These are phyloP conservation scores for Gorgonomyces haynaldii DNA, from an alignment of 192 early-diverging fungal species.

Conservation along the genomic window DNA sequence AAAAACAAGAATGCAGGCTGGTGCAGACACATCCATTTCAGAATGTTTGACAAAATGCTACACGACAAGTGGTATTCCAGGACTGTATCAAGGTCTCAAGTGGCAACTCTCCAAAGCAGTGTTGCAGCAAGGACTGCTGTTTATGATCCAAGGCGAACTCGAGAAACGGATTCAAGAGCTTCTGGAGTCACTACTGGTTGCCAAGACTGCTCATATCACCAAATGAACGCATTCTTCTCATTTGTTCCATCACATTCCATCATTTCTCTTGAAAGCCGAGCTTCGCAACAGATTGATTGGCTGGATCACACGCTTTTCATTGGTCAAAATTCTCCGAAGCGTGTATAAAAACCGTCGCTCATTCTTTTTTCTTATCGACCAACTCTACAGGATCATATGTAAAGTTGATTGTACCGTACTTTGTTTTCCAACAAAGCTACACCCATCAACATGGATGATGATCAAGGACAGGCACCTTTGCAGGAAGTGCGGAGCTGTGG, in stretches of 20 bases:
- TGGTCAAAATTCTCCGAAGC: not conserved
- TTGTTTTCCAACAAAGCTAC: slow-evolving; percentile 25
- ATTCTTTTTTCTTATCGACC: slow-evolving; percentile 5
- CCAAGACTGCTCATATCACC: too few relatives aligned
- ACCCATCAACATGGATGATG: slow-evolving; percentile 23
- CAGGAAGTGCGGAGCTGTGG: slow-evolving; percentile 5
- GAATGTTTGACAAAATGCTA: slow-evolving; percentile 60
- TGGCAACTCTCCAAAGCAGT: slow-evolving; percentile 85
- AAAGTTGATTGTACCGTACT: slow-evolving; percentile 16
- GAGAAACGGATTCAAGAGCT: not conserved
- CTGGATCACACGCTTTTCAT: not conserved
- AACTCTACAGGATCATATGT: slow-evolving; percentile 16
- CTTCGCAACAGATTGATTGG: not conserved
- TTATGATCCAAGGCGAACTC: slow-evolving; percentile 77
- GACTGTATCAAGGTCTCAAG: slow-evolving; percentile 58
- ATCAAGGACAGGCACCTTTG: slow-evolving; percentile 11
- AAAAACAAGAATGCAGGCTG: slow-evolving; percentile 69
- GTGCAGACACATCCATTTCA: too few relatives aligned
- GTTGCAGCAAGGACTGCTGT: slow-evolving; percentile 74
- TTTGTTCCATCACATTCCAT: too few relatives aligned
- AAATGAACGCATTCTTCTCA: too few relatives aligned
- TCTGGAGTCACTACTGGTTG: too few relatives aligned
- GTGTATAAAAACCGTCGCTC: too few relatives aligned
- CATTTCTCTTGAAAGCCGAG: too few relatives aligned
- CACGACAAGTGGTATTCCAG: slow-evolving; percentile 48